Evolutionary conservation across 805 yeast species (phyloP).

Genomic region (Lachancea waltii): DNA sequence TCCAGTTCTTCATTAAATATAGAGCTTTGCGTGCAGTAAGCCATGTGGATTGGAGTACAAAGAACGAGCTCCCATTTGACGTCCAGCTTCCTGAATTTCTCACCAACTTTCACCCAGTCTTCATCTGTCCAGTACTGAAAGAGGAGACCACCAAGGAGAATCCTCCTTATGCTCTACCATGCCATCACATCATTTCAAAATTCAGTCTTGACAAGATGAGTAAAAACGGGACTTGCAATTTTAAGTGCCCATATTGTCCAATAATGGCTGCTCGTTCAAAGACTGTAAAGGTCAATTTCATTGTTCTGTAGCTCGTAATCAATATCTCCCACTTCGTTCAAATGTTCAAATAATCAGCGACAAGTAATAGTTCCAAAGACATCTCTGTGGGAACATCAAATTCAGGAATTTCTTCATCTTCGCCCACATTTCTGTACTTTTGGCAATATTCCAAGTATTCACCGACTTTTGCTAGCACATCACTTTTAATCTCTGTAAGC

Average conservation of each 20-base stretch:
- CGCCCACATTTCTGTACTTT: slow-evolving; percentile 53
- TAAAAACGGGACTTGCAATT: slow-evolving; percentile 37
- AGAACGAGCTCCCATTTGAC: slow-evolving; percentile 57
- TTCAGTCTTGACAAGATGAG: slow-evolving; percentile 45
- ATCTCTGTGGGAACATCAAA: slow-evolving; percentile 90
- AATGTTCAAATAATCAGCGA: slow-evolving; percentile 65
- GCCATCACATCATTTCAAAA: slow-evolving; percentile 57
- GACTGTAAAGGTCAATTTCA: slow-evolving; percentile 42
- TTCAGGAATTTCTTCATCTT: slow-evolving; percentile 56
- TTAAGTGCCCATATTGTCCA: slow-evolving; percentile 74
- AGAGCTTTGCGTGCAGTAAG: slow-evolving; percentile 30
- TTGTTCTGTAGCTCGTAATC: slow-evolving; percentile 17
- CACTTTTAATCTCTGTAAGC: slow-evolving; percentile 60
- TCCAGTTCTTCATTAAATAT: slow-evolving; percentile 48
- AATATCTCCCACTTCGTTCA: slow-evolving; percentile 3
- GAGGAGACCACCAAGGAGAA: slow-evolving; percentile 55
- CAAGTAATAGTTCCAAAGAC: slow-evolving; percentile 85
- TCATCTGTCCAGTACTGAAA: slow-evolving; percentile 65
- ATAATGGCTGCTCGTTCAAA: slow-evolving; percentile 37
- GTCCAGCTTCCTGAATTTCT: slow-evolving; percentile 46
- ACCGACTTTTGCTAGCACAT: slow-evolving; percentile 67
- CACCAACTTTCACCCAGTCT: slow-evolving; percentile 53
- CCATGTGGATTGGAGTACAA: slow-evolving; percentile 45
- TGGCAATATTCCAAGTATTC: slow-evolving; percentile 76
- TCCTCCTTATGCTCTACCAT: slow-evolving; percentile 58